Base-by-base conservation (phyloP, 176 grass and related monocot species). In the Avena eriantha region DNA sequence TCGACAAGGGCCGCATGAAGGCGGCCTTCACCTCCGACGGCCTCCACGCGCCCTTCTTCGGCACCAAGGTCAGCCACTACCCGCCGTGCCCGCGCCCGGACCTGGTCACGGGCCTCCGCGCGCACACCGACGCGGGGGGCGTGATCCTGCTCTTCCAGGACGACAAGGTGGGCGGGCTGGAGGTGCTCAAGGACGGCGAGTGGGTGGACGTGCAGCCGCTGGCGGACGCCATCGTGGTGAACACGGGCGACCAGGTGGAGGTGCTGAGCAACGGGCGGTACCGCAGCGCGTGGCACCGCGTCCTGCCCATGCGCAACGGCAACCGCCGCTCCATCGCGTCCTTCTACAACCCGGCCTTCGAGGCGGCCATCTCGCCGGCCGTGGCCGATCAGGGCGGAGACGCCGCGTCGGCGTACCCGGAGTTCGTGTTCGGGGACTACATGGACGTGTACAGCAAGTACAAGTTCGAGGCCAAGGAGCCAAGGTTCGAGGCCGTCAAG, bases 21-120 rank as follows among this genome's bases (percentile, higher is more conserved):
- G 21, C 13, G 0, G 75, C 88, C 68, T 95, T 95, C 88, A 86
- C 90, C 26, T 19, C 5, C 12, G 73, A 61, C 48, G 93, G 88
- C 5, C 6, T 51, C 5, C 80, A 86, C 59, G 76, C 54, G 5
- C 86, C 93, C 0, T 84, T 86, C 70, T 95, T 95, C 31, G 90
- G 88, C 79, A 95, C 93, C 82, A 95, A 95, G 85, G 90, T 95
- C 6, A 92, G 88, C 85, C 93, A 95, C 82, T 95, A 95, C 90
- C 93, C 88, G 10, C 88, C 93, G 75, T 95, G 93, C 86, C 90
- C 86, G 17, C 93, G 88, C 0, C 86, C 79, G 15, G 93, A 95
- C 88, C 83, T 95, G 36, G 31, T 92, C 45, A 86, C 83, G 3
- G 88, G 93, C 8, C 90, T 95, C 10, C 90, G 90, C 31, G 80